phyloP scores from a whole-genome alignment of 1,284 basidiomycete genomes.

The Hemileia vastatrix region DNA sequence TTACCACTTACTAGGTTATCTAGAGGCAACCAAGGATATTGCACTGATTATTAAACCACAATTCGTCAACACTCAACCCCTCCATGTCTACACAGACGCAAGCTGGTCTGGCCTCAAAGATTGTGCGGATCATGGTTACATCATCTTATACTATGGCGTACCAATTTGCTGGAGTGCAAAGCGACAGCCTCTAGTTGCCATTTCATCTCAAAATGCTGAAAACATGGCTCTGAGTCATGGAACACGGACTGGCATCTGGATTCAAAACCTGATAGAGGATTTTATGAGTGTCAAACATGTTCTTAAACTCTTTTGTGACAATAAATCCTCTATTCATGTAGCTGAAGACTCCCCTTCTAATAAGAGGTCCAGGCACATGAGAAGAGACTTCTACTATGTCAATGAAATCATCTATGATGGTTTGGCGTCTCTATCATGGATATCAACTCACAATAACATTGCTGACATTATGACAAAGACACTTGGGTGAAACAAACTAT shows the following conservation, averaged over 20 bases:
- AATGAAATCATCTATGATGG: neutral
- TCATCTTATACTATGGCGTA: no score
- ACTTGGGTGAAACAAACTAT: no score
- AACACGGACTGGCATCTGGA: neutral
- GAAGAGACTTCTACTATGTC: neutral
- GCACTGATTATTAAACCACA: no score
- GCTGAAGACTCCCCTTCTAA: neutral
- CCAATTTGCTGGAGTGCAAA: neutral
- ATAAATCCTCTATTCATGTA: neutral
- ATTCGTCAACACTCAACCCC: no score
- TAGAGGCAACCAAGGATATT: neutral
- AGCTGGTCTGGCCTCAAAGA: no score
- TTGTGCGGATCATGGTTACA: no score
- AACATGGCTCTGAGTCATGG: neutral
- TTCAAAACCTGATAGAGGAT: neutral
- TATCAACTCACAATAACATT: neutral
- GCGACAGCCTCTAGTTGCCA: neutral
- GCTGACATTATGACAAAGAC: constrained; percentile 6
- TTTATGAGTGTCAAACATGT: neutral
- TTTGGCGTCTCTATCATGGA: neutral
- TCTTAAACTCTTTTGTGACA: neutral
- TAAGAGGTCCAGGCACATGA: neutral
- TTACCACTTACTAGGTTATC: neutral
- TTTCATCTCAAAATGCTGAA: neutral
- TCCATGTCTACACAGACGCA: no score